Conservation (phyloP, 2,329 filamentous ascomycete genomes). For the Trichoderma aggressivum region DNA sequence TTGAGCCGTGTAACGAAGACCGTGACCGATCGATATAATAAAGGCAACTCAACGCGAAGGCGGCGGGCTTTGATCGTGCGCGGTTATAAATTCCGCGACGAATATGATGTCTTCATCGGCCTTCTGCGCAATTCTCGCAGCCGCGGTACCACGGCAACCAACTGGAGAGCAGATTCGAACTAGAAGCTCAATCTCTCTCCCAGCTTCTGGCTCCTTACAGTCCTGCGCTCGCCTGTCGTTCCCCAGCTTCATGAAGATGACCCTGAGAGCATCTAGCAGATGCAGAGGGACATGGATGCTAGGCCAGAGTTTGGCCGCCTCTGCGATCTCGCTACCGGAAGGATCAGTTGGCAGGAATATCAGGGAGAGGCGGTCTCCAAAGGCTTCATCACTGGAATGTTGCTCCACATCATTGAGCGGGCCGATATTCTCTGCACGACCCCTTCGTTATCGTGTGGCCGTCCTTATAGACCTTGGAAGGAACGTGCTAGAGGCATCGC, state of each 20-base stretch:
- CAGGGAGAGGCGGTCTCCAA: fast-evolving
- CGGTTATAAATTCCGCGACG: background rate
- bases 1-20: too few species aligned
- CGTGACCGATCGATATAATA: too few species aligned
- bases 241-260: background rate
- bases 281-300: background rate
- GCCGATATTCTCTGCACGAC: background rate
- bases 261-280: background rate
- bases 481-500: fast-evolving
- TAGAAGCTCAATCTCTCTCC: background rate
- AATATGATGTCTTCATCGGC: background rate
- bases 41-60: too few species aligned
- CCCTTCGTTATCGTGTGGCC: fast-evolving
- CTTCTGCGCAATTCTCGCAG: background rate
- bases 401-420: background rate
- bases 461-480: fast-evolving
- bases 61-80: background rate
- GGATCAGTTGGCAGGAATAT: background rate
- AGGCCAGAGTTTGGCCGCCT: background rate
- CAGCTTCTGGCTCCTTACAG: background rate
- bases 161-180: background rate
- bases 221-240: background rate
- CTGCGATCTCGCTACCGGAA: background rate
- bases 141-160: background rate
- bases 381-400: too few species aligned